Conservation (phyloP, 2,329 filamentous ascomycete genomes). For the Metarhizium anisopliae region DNA sequence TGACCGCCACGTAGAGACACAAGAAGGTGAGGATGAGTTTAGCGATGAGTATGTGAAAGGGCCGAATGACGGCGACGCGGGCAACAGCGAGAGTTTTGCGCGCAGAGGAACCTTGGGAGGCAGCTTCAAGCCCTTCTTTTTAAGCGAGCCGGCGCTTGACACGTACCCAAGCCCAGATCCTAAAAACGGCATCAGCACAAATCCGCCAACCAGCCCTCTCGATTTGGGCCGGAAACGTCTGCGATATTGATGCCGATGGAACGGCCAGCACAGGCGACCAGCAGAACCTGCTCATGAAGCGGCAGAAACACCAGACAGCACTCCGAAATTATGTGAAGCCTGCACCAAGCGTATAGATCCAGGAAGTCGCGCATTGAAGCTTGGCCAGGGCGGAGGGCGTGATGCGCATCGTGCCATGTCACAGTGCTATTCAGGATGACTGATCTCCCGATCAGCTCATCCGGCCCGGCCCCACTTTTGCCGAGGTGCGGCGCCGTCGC, state of each 20-base stretch:
- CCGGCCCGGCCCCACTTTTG: neutral
- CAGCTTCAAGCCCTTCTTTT: conserved; percentile 22
- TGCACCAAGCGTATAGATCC: conserved; percentile 34
- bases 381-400: too few relatives aligned
- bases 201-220: conserved; percentile 33
- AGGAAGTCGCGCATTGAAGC: too few relatives aligned
- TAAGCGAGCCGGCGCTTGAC: conserved; percentile 28
- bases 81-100: conserved; percentile 21
- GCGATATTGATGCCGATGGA: conserved; percentile 38
- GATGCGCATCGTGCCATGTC: neutral
- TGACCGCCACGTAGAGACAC: conserved; percentile 39
- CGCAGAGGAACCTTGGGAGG: conserved; percentile 15
- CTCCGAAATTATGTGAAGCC: conserved; percentile 41
- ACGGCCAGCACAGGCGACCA: conserved; percentile 40
- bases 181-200: conserved; percentile 42
- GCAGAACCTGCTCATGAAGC: conserved; percentile 48
- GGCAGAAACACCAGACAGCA: conserved; percentile 35
- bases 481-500: neutral
- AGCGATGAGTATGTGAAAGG: conserved; percentile 48
- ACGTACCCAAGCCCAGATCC: conserved; percentile 42
- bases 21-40: conserved; percentile 55
- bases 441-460: neutral
- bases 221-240: conserved; percentile 34
- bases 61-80: conserved; percentile 36
- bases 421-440: neutral